phyloP scores from a whole-genome alignment of 2,329 filamentous ascomycete genomes.

The Xylaria sp. region DNA sequence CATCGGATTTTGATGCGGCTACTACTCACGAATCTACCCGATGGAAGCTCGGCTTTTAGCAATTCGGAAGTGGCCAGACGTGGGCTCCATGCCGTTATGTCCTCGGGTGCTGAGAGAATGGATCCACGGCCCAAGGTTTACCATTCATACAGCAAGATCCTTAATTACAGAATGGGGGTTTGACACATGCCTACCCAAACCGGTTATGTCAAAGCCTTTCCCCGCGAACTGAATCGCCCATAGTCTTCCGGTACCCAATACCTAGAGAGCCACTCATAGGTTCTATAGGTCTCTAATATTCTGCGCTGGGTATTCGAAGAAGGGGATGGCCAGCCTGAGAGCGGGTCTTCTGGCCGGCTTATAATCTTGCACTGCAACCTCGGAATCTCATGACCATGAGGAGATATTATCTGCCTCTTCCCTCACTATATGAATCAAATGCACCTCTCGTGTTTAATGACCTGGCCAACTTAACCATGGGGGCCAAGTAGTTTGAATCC shows the following conservation, averaged over 20 bases:
- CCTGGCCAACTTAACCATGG: background rate
- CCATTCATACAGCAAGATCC: conserved; percentile 8
- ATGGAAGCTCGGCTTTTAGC: conserved; percentile 39
- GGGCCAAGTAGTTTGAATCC: too few relatives aligned
- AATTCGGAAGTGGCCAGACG: conserved; percentile 21
- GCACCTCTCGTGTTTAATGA: background rate
- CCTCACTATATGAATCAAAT: background rate
- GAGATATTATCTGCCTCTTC: background rate
- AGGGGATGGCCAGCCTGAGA: background rate
- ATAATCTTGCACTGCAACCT: background rate
- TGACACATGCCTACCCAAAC: background rate
- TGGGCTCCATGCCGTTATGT: conserved; percentile 14
- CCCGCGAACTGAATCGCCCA: conserved; percentile 2
- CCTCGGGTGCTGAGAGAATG: conserved; percentile 7
- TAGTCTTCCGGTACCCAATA: conserved; percentile 12
- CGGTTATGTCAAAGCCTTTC: background rate
- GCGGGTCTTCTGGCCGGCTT: background rate
- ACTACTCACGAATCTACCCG: conserved; percentile 39
- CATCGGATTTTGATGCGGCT: conserved; percentile 36
- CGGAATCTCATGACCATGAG: background rate
- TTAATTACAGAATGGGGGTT: conserved; percentile 8
- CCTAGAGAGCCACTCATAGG: background rate
- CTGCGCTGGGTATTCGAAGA: background rate
- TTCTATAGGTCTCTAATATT: background rate
- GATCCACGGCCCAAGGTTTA: conserved; percentile 9